Evolutionary conservation across 2,329 filamentous ascomycete species (phyloP), one percentile per base, ranked within the genome.

Genomic region (Botryotinia globosa): DNA sequence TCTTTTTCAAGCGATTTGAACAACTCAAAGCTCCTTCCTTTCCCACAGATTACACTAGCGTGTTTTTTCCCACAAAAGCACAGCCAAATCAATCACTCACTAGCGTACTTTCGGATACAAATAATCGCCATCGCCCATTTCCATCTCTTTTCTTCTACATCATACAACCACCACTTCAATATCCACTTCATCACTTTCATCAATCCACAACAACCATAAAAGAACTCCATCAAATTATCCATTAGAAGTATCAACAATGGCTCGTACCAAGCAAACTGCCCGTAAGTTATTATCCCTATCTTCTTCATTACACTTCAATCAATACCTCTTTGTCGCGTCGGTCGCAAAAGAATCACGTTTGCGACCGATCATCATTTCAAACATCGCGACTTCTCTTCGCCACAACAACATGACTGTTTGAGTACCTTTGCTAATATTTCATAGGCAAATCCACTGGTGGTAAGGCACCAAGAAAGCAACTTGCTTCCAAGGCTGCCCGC

Each of bases 401-500:
- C 54, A 63, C 48, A 18, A 25, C 18, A 72, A 68, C 6, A 51
- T 22, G 6, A 14, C 16, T 20, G 4, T 25, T 77, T 73, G 73
- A 74, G 75, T 72, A 76, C 74, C 66, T 45, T 20, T 12, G 59
- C 73, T 80, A 78, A 80, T 76, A 74, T 20, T 69, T 39, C 32
- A 83, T 58, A 74, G 73, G 89, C 84, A 92, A 92, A 88, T 92
- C 90, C 84, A 92, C 90, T 81, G 90, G 90, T 90, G 90, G 90
- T 88, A 92, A 92, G 87, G 90, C 90, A 80, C 90, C 90, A 76
- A 89, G 90, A 86, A 99, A 99, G 93, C 94, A 98, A 90, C 94
- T 98, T 82, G 95, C 95, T 81, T 97, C 94, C 89, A 93, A 93
- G 89, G 96, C 95, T 79, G 95, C 96, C 82, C 94, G 96, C 88